Conservation (phyloP, 2,329 filamentous ascomycete species). For the Pseudogymnoascus sp. region DNA sequence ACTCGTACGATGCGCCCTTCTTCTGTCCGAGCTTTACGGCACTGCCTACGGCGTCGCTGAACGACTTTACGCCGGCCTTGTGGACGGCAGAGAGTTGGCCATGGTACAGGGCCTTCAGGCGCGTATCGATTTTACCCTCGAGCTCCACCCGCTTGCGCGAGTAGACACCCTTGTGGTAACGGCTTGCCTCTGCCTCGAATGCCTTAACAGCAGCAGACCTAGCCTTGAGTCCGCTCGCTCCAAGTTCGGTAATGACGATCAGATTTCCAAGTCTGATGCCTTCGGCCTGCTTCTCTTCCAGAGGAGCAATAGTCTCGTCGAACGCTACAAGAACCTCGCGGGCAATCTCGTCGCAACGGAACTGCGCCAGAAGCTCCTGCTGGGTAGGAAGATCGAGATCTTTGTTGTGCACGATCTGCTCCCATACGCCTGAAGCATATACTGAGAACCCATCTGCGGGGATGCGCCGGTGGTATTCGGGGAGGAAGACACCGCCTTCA, state of each 20-base stretch:
- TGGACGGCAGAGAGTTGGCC: constrained; percentile 85
- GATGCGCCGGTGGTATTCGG: constrained; percentile 92
- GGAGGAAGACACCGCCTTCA: constrained; percentile 75
- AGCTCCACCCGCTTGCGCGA: constrained; percentile 77
- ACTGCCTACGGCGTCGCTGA: constrained; percentile 77
- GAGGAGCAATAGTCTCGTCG: constrained; percentile 69
- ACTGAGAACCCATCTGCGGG: constrained; percentile 94
- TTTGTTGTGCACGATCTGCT: constrained; percentile 98
- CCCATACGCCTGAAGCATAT: constrained; percentile 92
- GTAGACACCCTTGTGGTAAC: constrained; percentile 96
- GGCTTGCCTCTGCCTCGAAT: constrained; percentile 85
- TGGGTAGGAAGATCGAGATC: constrained; percentile 94
- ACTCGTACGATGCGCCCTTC: constrained; percentile 84
- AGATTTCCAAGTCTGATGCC: constrained; percentile 64
- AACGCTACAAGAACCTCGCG: constrained; percentile 80
- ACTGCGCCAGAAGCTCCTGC: constrained; percentile 92
- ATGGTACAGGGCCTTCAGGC: constrained; percentile 79
- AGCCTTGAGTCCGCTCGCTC: constrained; percentile 62
- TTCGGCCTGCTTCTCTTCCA: constrained; percentile 80
- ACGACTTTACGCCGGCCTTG: constrained; percentile 75
- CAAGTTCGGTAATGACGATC: constrained; percentile 66
- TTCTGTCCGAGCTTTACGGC: constrained; percentile 91
- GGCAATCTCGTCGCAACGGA: constrained; percentile 93
- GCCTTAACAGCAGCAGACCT: constrained; percentile 66
- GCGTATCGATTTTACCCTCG: constrained; percentile 76